Evolutionary conservation across 148 eudicot species (phyloP).

Genomic region (Heliosperma pusillum): DNA sequence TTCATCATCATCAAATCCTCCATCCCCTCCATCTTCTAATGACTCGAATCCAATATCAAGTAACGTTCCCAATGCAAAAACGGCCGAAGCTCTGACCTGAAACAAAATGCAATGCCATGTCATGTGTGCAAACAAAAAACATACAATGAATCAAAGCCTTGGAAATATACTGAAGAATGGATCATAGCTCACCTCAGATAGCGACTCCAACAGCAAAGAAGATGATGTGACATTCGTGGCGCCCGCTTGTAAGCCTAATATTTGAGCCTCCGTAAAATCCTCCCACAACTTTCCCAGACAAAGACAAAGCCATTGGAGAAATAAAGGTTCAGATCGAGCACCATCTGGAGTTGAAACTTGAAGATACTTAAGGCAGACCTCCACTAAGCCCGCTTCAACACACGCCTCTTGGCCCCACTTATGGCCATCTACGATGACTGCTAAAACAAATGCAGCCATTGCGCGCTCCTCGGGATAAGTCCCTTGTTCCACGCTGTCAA

Average conservation of each 20-base stretch:
- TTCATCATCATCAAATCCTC: slow-evolving; percentile 86
- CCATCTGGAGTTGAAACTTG: slow-evolving; percentile 64
- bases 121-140: neutral
- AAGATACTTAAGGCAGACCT: slow-evolving; percentile 82
- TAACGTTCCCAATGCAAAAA: slow-evolving; percentile 81
- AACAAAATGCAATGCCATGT: slow-evolving; percentile 7
- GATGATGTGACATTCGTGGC: slow-evolving; percentile 57
- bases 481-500: slow-evolving; percentile 77
- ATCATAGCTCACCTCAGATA: slow-evolving; percentile 67
- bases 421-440: slow-evolving; percentile 91
- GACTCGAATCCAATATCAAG: slow-evolving; percentile 85
- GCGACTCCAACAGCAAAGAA: slow-evolving; percentile 66
- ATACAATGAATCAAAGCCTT: neutral
- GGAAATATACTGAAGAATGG: neutral
- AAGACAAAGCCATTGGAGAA: slow-evolving; percentile 95
- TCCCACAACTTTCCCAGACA: slow-evolving; percentile 97
- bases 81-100: slow-evolving; percentile 95
- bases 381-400: slow-evolving; percentile 72
- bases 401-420: slow-evolving; percentile 90
- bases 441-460: slow-evolving; percentile 97
- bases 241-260: slow-evolving; percentile 65
- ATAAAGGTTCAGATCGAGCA: slow-evolving; percentile 71
- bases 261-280: slow-evolving; percentile 78
- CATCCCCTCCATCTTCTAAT: slow-evolving; percentile 70
- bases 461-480: slow-evolving; percentile 95